Evolutionary conservation across 306 rosid species (phyloP).

Genomic region (Begonia masoniana): DNA sequence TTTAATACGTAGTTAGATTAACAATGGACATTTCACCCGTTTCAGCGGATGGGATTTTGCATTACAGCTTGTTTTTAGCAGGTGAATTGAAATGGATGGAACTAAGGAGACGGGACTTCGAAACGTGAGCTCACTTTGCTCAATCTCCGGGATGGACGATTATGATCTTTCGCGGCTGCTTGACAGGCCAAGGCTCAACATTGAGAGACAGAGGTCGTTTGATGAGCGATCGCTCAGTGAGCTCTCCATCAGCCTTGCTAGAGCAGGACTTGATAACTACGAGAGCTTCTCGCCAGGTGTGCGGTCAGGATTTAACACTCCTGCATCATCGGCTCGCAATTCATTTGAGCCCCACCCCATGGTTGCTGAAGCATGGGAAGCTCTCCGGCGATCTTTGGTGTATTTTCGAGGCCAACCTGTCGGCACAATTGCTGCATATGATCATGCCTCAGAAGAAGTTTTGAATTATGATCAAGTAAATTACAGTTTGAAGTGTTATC

Average conservation of each 20-base stretch:
- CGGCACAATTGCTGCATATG: constrained; percentile 79
- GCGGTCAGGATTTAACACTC: constrained; percentile 69
- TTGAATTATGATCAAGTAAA: constrained; percentile 77
- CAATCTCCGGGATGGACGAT: constrained; percentile 73
- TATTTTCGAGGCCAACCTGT: constrained; percentile 57
- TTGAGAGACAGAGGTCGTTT: constrained; percentile 74
- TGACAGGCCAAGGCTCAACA: constrained; percentile 59
- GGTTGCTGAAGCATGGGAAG: constrained; percentile 94
- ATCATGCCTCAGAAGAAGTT: constrained; percentile 78
- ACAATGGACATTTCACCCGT: too few species aligned
- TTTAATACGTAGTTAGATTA: too few species aligned
- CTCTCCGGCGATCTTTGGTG: constrained; percentile 70
- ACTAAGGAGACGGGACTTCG: constrained; percentile 30
- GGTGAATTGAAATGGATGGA: constrained; percentile 41
- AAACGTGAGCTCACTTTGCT: constrained; percentile 56
- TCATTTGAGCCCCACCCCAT: constrained; percentile 87
- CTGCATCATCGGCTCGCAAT: constrained; percentile 59
- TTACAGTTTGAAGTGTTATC: neutral
- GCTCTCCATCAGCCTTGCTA: constrained; percentile 42
- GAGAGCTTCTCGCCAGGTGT: constrained; percentile 55
- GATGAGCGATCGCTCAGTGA: constrained; percentile 88
- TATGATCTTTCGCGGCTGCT: constrained; percentile 54
- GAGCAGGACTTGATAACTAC: constrained; percentile 31
- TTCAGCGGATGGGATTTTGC: too few species aligned
- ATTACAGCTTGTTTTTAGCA: too few species aligned